A percentile compares a stretch with the other conserved stretches of the same genome.
These are phyloP conservation scores for Sugiyamaella paludigena DNA, from an alignment of 1,139 yeast genomes.

Conservation along the genomic window DNA sequence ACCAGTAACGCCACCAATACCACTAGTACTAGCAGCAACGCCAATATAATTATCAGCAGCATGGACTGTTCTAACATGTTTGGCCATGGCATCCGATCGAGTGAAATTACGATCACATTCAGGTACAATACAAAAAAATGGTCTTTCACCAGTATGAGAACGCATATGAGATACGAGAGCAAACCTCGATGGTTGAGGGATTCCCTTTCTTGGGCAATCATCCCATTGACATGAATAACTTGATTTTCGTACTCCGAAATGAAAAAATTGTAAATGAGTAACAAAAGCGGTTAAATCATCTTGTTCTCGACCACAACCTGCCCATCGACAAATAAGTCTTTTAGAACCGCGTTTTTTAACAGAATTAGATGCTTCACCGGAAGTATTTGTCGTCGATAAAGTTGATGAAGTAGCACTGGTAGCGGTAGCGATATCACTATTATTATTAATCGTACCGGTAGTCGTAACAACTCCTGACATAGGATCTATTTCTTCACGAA, in stretches of 20 bases:
- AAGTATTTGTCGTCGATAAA: too few relatives aligned
- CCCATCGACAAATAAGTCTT: slow-evolving; percentile 40
- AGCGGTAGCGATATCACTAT: too few relatives aligned
- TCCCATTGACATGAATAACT: slow-evolving; percentile 63
- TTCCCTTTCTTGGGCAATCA: slow-evolving; percentile 54
- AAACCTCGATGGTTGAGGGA: slow-evolving; percentile 56
- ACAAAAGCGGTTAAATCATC: slow-evolving; percentile 39
- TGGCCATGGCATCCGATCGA: slow-evolving; percentile 59
- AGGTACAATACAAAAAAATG: slow-evolving; percentile 65
- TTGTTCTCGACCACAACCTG: slow-evolving; percentile 34
- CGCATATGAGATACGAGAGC: slow-evolving; percentile 63
- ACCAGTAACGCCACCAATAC: background rate
- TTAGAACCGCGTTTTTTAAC: slow-evolving; percentile 7
- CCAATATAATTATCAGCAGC: slow-evolving; percentile 40
- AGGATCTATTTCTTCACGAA: too few relatives aligned
- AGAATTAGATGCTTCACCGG: too few relatives aligned
- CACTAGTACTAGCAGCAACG: background rate
- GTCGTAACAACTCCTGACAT: too few relatives aligned
- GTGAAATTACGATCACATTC: slow-evolving; percentile 65
- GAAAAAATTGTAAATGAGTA: slow-evolving; percentile 40
- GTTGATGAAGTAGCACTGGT: too few relatives aligned
- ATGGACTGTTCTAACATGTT: slow-evolving; percentile 63
- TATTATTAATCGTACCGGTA: too few relatives aligned
- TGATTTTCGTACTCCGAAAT: slow-evolving; percentile 41
- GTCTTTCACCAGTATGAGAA: slow-evolving; percentile 65